A percentile compares a stretch with the other conserved stretches of the same genome.
phyloP scores from a whole-genome alignment of 108 stramenopile species.

The Pelagomonas calceolata region DNA sequence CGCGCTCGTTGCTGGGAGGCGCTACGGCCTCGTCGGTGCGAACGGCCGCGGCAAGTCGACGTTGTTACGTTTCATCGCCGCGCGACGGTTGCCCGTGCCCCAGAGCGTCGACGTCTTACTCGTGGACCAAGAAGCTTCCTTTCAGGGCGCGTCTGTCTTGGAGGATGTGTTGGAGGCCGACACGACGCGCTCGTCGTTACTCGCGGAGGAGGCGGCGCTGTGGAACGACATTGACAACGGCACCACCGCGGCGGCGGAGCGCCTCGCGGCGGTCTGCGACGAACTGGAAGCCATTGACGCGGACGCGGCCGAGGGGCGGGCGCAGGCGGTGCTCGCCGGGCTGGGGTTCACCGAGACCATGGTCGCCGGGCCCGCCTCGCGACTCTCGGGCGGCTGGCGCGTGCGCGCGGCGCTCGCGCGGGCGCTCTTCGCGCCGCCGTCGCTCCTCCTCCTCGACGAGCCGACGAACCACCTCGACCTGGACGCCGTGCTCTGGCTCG shows the following conservation, averaged over 20 bases:
- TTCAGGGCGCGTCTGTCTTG: constrained; percentile 90
- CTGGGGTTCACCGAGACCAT: constrained; percentile 91
- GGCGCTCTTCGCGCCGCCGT: constrained; percentile 94
- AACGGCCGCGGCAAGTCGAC: constrained; percentile 96
- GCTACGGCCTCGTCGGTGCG: constrained; percentile 95
- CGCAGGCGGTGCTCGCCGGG: constrained; percentile 83
- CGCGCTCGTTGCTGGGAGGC: constrained; percentile 35
- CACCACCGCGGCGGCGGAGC: constrained; percentile 56
- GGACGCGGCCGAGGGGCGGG: constrained; percentile 85
- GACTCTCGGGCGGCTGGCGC: constrained; percentile 96
- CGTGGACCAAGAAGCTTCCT: constrained; percentile 97
- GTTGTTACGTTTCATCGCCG: constrained; percentile 93
- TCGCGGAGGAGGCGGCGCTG: constrained; percentile 83
- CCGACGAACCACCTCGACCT: constrained; percentile 79
- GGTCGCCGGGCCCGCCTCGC: constrained; percentile 91
- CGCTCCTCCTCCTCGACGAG: constrained; percentile 88
- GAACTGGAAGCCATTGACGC: constrained; percentile 84
- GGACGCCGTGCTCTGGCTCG: constrained; percentile 96
- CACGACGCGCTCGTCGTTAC: constrained; percentile 70
- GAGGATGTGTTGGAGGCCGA: constrained; percentile 95
- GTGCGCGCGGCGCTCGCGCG: constrained; percentile 89
- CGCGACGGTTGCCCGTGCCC: constrained; percentile 80
- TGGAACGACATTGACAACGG: constrained; percentile 60
- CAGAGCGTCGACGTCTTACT: constrained; percentile 92
- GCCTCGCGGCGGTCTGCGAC: constrained; percentile 77